Evolutionary conservation across 1,139 yeast species (phyloP).

Genomic region (Yamadazyma dushanensis): DNA sequence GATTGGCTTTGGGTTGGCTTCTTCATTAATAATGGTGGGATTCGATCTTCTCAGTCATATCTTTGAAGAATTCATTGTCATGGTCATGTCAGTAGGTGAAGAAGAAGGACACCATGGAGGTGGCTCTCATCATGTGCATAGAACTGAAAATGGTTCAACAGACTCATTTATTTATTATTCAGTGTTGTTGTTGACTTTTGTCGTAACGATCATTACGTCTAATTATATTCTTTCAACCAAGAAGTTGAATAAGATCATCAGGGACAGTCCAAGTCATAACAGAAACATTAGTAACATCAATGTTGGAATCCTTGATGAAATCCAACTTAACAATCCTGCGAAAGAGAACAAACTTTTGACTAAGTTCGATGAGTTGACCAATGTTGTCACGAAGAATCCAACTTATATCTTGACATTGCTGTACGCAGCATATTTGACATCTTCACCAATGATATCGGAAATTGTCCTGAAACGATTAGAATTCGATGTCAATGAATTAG

Average conservation of each 20-base stretch:
- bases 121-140: slow-evolving; percentile 57
- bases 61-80: slow-evolving; percentile 68
- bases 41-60: slow-evolving; percentile 84
- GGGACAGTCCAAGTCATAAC: slow-evolving; percentile 15
- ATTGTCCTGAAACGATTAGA: slow-evolving; percentile 28
- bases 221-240: slow-evolving; percentile 36
- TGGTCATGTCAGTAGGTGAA: slow-evolving; percentile 39
- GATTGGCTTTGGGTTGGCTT: slow-evolving; percentile 83
- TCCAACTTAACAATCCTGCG: slow-evolving; percentile 5
- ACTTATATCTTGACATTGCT: slow-evolving; percentile 62
- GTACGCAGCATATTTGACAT: slow-evolving; percentile 44
- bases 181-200: slow-evolving; percentile 27
- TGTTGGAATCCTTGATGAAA: slow-evolving; percentile 13
- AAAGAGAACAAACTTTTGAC: slow-evolving; percentile 11
- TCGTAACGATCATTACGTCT: slow-evolving; percentile 38
- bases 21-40: slow-evolving; percentile 87
- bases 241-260: slow-evolving; percentile 35
- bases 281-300: slow-evolving; percentile 17
- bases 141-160: slow-evolving; percentile 26
- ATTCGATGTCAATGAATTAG: slow-evolving; percentile 47
- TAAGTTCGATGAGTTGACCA: slow-evolving; percentile 14
- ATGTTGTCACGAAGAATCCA: slow-evolving; percentile 47
- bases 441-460: slow-evolving; percentile 36
- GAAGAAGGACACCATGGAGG: slow-evolving; percentile 28
- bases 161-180: slow-evolving; percentile 26